Base-by-base conservation (phyloP, 257 asterid species). In the Linaria vulgaris region DNA sequence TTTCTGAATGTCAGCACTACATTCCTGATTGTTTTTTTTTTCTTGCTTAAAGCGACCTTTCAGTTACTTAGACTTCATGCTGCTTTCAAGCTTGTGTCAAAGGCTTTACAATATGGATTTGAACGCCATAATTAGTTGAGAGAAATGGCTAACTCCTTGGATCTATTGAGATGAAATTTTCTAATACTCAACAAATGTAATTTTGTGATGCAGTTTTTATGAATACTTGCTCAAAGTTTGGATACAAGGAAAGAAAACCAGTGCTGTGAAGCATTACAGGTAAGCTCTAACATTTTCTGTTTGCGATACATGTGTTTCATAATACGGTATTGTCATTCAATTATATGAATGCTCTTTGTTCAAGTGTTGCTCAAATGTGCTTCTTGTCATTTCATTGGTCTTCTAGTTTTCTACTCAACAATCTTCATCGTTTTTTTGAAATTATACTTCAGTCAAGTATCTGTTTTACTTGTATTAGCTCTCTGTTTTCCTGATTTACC, bases 251-350 rank as follows among this genome's bases (percentile, higher is more conserved):
- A n/a, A n/a, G n/a, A n/a, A n/a, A n/a, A n/a, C n/a, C n/a, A n/a
- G n/a, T n/a, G n/a, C n/a, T n/a, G n/a, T n/a, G n/a, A n/a, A n/a
- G n/a, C n/a, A 38, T 19, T 24, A 48, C 27, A 20, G 58, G n/a
- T 63, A 19, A 54, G 53, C 17, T 41, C 41, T 59, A 74, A 85
- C 91, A 57, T 94, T 90, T 69, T 97, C 99, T 8, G 64, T 77
- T 48, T 97, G 90, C 77, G 99, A 97, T 73, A 78, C 90, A 70
- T 95, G 90, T 71, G 97, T 38, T 23, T 63, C 66, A 48, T 70
- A 55, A 57, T 69, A n/a, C n/a, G n/a, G n/a, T n/a, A n/a, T n/a
- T n/a, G n/a, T n/a, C n/a, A n/a, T n/a, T n/a, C n/a, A n/a, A n/a
- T n/a, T n/a, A n/a, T n/a, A n/a, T n/a, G n/a, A n/a, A 57, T 66